These are phyloP conservation scores for Trichoderma koningiopsis DNA, from an alignment of 2,329 filamentous ascomycete species.

Conservation along the genomic window DNA sequence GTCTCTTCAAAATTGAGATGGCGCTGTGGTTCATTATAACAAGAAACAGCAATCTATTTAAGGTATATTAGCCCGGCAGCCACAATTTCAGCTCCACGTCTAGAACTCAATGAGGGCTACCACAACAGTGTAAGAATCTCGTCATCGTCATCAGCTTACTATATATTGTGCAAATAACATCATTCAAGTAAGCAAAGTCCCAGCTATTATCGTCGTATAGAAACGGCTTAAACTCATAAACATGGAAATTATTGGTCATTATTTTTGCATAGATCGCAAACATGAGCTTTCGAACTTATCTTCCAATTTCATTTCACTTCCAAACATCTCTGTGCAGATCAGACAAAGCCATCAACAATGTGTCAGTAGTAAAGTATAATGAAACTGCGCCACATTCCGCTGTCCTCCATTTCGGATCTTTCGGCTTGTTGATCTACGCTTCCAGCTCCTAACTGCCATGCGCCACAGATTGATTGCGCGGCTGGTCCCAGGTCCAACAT, in stretches of 20 bases:
- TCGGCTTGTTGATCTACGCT: neutral
- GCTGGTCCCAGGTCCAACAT: neutral
- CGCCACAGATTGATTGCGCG: neutral
- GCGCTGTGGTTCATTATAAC: neutral
- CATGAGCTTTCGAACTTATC: neutral
- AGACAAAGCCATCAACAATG: neutral
- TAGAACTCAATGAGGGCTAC: neutral
- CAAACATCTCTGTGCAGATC: neutral
- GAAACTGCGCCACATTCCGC: conserved; percentile 1
- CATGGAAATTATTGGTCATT: neutral
- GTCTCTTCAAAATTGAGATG: neutral
- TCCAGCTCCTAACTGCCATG: neutral
- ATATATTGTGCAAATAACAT: neutral
- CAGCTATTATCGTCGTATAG: no score
- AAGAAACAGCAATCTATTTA: neutral
- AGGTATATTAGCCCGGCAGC: conserved; percentile 2
- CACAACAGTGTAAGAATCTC: conserved; percentile 4
- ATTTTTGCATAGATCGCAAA: neutral
- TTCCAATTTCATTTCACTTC: neutral
- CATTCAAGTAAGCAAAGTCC: no score
- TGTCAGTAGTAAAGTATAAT: neutral
- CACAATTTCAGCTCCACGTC: conserved; percentile 4
- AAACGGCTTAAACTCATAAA: no score
- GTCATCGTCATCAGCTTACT: conserved; percentile 7
- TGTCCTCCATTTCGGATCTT: conserved; percentile 5